These are phyloP conservation scores for Colletotrichum noveboracense DNA, from an alignment of 2,329 filamentous ascomycete species.

Conservation along the genomic window DNA sequence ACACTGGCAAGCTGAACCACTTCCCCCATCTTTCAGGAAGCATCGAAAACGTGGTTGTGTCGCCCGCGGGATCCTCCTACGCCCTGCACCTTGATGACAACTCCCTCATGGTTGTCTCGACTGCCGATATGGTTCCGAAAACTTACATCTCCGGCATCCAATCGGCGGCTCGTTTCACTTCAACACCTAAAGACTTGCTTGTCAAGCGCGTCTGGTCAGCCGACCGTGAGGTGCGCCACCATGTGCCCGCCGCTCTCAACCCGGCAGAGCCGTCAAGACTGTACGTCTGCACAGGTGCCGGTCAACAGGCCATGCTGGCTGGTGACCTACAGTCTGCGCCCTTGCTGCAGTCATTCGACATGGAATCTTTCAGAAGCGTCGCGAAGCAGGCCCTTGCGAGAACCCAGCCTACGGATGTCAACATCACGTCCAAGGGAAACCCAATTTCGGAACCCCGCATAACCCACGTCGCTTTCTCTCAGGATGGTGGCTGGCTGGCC, in stretches of 20 bases:
- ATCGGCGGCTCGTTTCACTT: conserved; percentile 56
- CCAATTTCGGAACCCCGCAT: conserved; percentile 80
- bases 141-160: conserved; percentile 87
- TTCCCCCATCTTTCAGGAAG: conserved; percentile 89
- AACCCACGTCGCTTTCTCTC: conserved; percentile 75
- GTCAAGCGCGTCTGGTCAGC: conserved; percentile 57
- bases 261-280: conserved; percentile 68
- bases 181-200: conserved; percentile 55
- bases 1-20: conserved; percentile 81
- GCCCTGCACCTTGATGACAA: conserved; percentile 89
- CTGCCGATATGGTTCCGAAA: conserved; percentile 84
- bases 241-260: conserved; percentile 66
- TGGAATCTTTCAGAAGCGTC: conserved; percentile 78
- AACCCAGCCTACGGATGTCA: conserved; percentile 84
- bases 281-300: conserved; percentile 70
- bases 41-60: conserved; percentile 85
- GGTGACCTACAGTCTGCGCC: conserved; percentile 54
- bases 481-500: conserved; percentile 86
- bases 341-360: conserved; percentile 83
- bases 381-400: conserved; percentile 88
- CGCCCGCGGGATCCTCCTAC: conserved; percentile 80
- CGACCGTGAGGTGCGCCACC: conserved; percentile 47
- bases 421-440: conserved; percentile 73
- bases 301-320: conserved; percentile 61
- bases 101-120: conserved; percentile 88